A percentile compares a stretch with the other conserved stretches of the same genome.
These are phyloP conservation scores for Mortierella sp. DNA, from an alignment of 371 early-diverging fungal genomes.

Conservation along the genomic window DNA sequence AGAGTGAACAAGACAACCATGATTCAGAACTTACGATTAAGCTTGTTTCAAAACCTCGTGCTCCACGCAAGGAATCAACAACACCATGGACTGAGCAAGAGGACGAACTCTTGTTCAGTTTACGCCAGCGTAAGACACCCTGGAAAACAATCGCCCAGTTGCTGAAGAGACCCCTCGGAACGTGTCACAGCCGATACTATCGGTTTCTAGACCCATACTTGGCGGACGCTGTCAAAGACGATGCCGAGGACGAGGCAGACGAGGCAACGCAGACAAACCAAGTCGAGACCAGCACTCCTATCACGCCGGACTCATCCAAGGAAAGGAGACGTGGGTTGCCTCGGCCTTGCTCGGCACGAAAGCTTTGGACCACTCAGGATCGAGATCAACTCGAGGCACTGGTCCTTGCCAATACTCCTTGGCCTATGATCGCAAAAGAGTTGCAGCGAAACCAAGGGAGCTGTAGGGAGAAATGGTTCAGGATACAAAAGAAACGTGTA, in stretches of 20 bases:
- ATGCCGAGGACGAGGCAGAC: constrained; percentile 8
- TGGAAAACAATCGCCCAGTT: constrained; percentile 19
- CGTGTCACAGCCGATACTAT: constrained; percentile 40
- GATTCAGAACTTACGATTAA: not conserved
- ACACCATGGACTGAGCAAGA: constrained; percentile 22
- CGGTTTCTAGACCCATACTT: constrained; percentile 41
- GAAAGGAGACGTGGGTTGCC: not conserved
- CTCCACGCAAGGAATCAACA: not conserved
- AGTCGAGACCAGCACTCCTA: too few species aligned
- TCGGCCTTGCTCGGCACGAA: constrained; percentile 13
- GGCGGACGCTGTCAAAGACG: constrained; percentile 37
- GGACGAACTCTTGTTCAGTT: constrained; percentile 23
- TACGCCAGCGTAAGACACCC: constrained; percentile 19
- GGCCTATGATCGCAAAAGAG: constrained; percentile 25
- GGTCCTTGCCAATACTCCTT: constrained; percentile 16
- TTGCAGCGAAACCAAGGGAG: constrained; percentile 38
- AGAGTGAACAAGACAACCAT: too few species aligned
- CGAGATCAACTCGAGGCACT: constrained; percentile 25
- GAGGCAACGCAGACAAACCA: constrained; percentile 7
- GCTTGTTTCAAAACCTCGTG: not conserved
- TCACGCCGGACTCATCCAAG: not conserved
- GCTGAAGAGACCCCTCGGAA: constrained; percentile 11
- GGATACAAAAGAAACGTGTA: constrained; percentile 11
- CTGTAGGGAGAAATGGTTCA: constrained; percentile 44
- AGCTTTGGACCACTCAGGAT: constrained; percentile 38